phyloP scores from a whole-genome alignment of 1,284 basidiomycete species.

The Leccinum colubrinum region DNA sequence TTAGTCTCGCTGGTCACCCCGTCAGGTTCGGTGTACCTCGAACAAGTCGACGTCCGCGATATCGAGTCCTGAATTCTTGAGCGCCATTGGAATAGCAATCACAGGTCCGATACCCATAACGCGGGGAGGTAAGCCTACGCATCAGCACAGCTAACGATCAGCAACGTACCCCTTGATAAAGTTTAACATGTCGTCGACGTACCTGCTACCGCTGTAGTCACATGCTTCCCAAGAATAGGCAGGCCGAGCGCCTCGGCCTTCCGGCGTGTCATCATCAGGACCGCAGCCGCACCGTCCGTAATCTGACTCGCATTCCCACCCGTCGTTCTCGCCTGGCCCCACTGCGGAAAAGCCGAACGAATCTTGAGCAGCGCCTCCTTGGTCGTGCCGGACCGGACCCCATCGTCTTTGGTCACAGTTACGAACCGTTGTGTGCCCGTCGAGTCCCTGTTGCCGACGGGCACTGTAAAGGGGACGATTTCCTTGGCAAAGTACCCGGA shows the following conservation, averaged over 20 bases:
- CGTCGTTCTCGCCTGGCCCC: slow-evolving; percentile 76
- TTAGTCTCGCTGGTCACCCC: background rate
- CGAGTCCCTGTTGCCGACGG: slow-evolving; percentile 46
- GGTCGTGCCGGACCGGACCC: slow-evolving; percentile 78
- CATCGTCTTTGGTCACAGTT: slow-evolving; percentile 74
- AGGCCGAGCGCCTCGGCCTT: slow-evolving; percentile 82
- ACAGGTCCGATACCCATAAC: slow-evolving; percentile 86
- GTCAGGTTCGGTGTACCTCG: slow-evolving; percentile 47
- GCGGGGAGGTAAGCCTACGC: slow-evolving; percentile 64
- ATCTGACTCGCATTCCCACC: slow-evolving; percentile 90
- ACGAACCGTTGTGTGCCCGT: slow-evolving; percentile 53
- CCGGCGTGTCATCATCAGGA: slow-evolving; percentile 82
- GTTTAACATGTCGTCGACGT: slow-evolving; percentile 17
- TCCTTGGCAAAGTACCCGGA: slow-evolving; percentile 73
- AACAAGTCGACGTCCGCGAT: slow-evolving; percentile 77
- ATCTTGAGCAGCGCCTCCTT: slow-evolving; percentile 68
- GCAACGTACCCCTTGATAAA: background rate
- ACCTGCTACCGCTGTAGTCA: slow-evolving; percentile 74
- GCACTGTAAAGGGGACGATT: slow-evolving; percentile 79
- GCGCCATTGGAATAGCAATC: slow-evolving; percentile 68
- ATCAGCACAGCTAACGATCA: background rate
- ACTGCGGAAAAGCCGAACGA: slow-evolving; percentile 84
- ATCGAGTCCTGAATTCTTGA: slow-evolving; percentile 65
- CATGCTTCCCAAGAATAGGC: slow-evolving; percentile 74
- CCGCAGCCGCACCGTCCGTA: slow-evolving; percentile 87